Evolutionary conservation across 805 yeast species (phyloP).

Genomic region (Candida peoriensis): DNA sequence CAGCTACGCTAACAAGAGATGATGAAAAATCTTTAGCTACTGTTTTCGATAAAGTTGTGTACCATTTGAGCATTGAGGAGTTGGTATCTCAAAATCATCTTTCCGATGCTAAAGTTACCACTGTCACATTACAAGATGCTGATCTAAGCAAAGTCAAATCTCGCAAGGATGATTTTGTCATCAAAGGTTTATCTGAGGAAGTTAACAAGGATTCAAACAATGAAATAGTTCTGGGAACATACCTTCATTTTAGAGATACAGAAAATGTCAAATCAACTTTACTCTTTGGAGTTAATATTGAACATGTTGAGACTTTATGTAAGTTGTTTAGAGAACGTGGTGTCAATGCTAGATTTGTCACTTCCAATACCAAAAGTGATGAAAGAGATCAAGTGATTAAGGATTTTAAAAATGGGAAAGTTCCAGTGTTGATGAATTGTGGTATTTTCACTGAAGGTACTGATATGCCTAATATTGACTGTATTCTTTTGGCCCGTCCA

Average conservation of each 20-base stretch:
- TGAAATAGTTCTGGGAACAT: conserved; percentile 48
- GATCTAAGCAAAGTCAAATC: conserved; percentile 32
- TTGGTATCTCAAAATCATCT: conserved; percentile 69
- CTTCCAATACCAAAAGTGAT: conserved; percentile 53
- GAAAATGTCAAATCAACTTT: conserved; percentile 54
- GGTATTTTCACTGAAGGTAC: conserved; percentile 93
- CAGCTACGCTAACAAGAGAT: conserved; percentile 81
- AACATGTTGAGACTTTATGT: conserved; percentile 55
- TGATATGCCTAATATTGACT: conserved; percentile 85
- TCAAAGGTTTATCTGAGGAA: conserved; percentile 43
- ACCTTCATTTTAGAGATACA: conserved; percentile 37
- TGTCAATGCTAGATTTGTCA: conserved; percentile 64
- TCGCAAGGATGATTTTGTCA: conserved; percentile 47
- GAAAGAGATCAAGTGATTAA: conserved; percentile 48
- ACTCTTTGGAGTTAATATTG: conserved; percentile 71
- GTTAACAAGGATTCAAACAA: conserved; percentile 54
- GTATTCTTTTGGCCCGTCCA: conserved; percentile 73
- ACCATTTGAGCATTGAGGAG: conserved; percentile 55
- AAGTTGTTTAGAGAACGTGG: conserved; percentile 52
- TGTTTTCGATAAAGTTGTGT: conserved; percentile 71
- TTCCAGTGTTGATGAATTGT: conserved; percentile 79
- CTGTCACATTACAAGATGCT: conserved; percentile 41
- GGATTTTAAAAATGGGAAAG: conserved; percentile 55
- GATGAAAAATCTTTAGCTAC: conserved; percentile 57
- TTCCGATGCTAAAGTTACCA: conserved; percentile 61